Base-by-base conservation (phyloP, 257 asterid species). In the Echites panduratus region DNA sequence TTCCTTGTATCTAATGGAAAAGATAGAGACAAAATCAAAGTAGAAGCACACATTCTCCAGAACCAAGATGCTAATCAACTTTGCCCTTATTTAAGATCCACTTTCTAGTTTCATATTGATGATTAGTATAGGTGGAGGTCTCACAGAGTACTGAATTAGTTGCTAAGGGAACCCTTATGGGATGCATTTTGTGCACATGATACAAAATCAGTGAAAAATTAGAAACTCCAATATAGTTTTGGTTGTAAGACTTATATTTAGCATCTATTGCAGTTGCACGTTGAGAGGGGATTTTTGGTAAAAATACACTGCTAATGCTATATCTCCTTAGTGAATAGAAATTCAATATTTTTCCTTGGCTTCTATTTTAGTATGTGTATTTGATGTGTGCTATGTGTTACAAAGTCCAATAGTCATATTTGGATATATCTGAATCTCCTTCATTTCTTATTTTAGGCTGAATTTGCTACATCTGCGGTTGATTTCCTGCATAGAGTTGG, bases 401-500 rank as follows among this genome's bases (percentile, higher is more conserved):
- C 20, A 32, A 29, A 20, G 32, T 4, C 63, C 10, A 17, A 13
- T 50, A 29, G 10, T 27, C 24, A 44, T 29, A 3, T 53, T 61
- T 62, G 57, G 35, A 50, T 24, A 48, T 44, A 68, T 76, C 22
- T 69, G 44, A 47, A 8, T 68, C 47, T 53, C 54, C n/a, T 9
- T 27, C 47, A 1, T 47, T 52, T 20, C 53, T 70, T 49, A 2
- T 70, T 76, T 13, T 77, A 94, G 99, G 99, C 99, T 35, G 99
- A 94, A 76, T 94, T 94, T 77, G 98, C 98, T 27, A 78, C 86
- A 32, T 92, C 95, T 66, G 98, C 97, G 43, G 97, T 95, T 71
- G 98, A 92, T 81, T 92, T 95, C 80, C 81, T 95, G 88, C 99
- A 92, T 84, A 86, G 99, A 83, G 97, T 95, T 68, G 99, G 98